Conservation (phyloP, 2,329 filamentous ascomycete genomes). For the Neoscytalidium dimidiatum region DNA sequence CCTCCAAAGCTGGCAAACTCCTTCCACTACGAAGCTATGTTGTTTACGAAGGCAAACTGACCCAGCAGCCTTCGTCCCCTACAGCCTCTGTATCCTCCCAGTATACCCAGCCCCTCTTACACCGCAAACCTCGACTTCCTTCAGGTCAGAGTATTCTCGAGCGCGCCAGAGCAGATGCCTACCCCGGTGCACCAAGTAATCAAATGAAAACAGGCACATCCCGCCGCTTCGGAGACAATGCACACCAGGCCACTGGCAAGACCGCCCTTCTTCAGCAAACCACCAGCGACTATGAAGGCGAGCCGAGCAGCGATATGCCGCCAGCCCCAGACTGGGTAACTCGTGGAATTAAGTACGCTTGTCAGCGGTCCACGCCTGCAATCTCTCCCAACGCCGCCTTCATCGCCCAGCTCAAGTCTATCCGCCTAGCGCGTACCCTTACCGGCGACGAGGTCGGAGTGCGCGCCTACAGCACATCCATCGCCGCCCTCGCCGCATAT, state of each 20-base stretch:
- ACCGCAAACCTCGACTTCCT: neutral
- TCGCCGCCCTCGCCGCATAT: constrained; percentile 82
- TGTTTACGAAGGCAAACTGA: constrained; percentile 53
- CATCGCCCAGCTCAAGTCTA: constrained; percentile 71
- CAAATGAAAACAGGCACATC: neutral
- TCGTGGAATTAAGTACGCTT: constrained; percentile 70
- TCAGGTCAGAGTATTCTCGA: constrained; percentile 47
- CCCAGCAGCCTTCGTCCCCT: constrained; percentile 36
- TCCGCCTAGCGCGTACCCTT: constrained; percentile 70
- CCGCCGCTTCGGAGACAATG: constrained; percentile 36
- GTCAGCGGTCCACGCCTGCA: constrained; percentile 72
- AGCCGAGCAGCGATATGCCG: constrained; percentile 54
- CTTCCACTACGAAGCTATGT: constrained; percentile 52
- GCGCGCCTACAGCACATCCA: constrained; percentile 83
- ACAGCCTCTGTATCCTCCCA: constrained; percentile 17
- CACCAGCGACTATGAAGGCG: constrained; percentile 75
- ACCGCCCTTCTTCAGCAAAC: constrained; percentile 63
- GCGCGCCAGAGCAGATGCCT: constrained; percentile 55
- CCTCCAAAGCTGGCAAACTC: constrained; percentile 42
- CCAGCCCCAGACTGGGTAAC: constrained; percentile 69
- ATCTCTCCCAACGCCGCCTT: constrained; percentile 74
- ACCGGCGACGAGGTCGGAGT: constrained; percentile 77
- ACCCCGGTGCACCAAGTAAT: constrained; percentile 6
- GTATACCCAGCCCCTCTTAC: neutral
- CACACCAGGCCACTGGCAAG: constrained; percentile 24